Percentiles rank a stretch among this genome's conserved stretches.
Conservation (phyloP, 108 stramenopile species). For the Nitzschia sp. region DNA sequence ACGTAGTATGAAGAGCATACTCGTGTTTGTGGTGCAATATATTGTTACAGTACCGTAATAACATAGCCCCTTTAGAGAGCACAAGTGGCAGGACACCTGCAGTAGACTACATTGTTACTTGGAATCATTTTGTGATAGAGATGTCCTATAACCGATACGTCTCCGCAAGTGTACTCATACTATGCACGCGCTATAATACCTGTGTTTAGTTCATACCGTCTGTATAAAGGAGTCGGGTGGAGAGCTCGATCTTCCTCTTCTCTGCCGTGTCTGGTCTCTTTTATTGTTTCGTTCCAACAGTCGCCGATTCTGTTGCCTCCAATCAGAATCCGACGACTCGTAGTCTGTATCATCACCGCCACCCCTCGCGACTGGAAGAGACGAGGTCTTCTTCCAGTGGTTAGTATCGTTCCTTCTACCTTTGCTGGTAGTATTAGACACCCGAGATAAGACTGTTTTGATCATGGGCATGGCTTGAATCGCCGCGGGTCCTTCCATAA, state of each 20-base stretch:
- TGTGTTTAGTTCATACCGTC: background rate
- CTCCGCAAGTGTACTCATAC: too few relatives aligned
- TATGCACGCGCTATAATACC: too few relatives aligned
- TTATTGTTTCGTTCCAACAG: constrained; percentile 1
- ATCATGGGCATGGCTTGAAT: constrained; percentile 45
- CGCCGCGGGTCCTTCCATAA: constrained; percentile 80
- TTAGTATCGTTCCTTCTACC: background rate
- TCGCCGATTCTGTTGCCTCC: background rate
- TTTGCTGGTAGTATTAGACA: too few relatives aligned
- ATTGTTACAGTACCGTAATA: too few relatives aligned
- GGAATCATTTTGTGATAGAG: too few relatives aligned
- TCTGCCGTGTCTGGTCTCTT: background rate
- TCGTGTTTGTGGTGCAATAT: too few relatives aligned
- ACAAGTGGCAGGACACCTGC: too few relatives aligned
- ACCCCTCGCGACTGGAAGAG: background rate
- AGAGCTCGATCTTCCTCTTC: background rate
- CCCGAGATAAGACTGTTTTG: background rate
- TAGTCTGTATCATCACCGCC: background rate
- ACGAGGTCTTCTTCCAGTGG: background rate
- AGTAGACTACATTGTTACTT: too few relatives aligned
- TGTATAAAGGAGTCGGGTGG: background rate
- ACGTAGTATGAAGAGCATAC: too few relatives aligned
- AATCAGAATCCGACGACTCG: background rate
- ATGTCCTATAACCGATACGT: too few relatives aligned
- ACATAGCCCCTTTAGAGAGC: too few relatives aligned